Evolutionary conservation across 78 protist species (phyloP).

Genomic region (Isochrysis galbana): DNA sequence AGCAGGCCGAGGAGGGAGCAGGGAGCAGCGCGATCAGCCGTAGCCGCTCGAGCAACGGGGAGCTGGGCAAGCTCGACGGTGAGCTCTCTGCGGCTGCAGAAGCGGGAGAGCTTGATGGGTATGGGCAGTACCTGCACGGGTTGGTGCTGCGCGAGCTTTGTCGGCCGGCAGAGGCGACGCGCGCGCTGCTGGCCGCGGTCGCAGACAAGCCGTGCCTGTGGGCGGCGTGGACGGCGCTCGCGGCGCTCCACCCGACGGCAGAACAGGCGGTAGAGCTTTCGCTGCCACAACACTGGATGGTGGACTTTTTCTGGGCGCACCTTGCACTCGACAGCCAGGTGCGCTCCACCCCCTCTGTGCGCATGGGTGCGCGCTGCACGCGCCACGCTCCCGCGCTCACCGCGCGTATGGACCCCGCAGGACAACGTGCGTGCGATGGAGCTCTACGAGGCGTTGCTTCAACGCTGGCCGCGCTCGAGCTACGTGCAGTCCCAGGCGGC

Average conservation of each 20-base stretch:
- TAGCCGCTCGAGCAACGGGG: background rate
- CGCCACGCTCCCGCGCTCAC: background rate
- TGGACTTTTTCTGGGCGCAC: slow-evolving; percentile 67
- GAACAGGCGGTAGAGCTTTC: background rate
- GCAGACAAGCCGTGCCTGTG: background rate
- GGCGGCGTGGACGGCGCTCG: slow-evolving; percentile 50
- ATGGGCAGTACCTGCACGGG: slow-evolving; percentile 29
- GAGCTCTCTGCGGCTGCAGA: background rate
- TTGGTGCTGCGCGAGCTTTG: slow-evolving; percentile 20
- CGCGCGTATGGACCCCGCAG: background rate
- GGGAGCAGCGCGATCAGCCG: background rate
- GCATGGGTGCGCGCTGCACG: background rate
- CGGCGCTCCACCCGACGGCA: background rate
- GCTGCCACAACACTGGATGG: slow-evolving; percentile 41
- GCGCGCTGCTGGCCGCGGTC: background rate
- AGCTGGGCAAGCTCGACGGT: background rate
- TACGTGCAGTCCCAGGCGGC: slow-evolving; percentile 73
- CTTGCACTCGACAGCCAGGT: slow-evolving; percentile 42
- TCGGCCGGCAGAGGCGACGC: background rate
- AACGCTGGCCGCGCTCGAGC: slow-evolving; percentile 44
- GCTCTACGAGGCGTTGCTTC: slow-evolving; percentile 50
- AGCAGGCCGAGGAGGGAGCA: background rate
- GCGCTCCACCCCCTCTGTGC: slow-evolving; percentile 49
- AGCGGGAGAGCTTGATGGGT: slow-evolving; percentile 28
- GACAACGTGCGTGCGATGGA: background rate